Percentiles rank a stretch among this genome's conserved stretches.
phyloP scores from a whole-genome alignment of 176 grass and related monocot genomes.

The Otatea glauca region DNA sequence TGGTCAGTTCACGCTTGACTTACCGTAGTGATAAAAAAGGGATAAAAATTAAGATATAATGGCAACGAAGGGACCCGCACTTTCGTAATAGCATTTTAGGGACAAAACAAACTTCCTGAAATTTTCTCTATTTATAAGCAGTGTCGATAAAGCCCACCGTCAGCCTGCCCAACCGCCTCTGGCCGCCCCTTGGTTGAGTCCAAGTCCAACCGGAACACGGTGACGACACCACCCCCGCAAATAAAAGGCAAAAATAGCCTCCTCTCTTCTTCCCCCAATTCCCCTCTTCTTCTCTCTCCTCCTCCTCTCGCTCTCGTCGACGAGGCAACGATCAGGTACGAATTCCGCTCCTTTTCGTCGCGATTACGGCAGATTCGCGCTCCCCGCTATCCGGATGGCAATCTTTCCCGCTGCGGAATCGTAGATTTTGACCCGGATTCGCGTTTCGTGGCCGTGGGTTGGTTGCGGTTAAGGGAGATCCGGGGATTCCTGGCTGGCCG shows the following conservation, averaged over 20 bases:
- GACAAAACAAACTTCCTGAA: too few relatives aligned
- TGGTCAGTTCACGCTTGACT: too few relatives aligned
- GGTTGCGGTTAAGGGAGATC: constrained; percentile 39
- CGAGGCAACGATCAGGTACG: constrained; percentile 4
- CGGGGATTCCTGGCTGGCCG: neutral
- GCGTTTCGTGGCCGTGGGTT: neutral
- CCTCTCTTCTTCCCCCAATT: constrained; percentile 9
- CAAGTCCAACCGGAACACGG: constrained; percentile 27
- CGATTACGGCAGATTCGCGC: neutral
- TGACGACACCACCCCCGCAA: neutral
- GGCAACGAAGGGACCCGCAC: too few relatives aligned
- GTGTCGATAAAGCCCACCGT: neutral
- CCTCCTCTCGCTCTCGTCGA: neutral
- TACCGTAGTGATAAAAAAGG: too few relatives aligned
- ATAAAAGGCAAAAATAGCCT: constrained; percentile 30
- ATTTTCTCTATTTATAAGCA: too few relatives aligned
- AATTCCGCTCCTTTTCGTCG: neutral
- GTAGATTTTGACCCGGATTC: constrained; percentile 44
- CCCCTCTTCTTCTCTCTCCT: constrained; percentile 19
- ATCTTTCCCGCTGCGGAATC: neutral
- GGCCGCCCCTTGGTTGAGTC: neutral
- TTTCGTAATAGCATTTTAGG: too few relatives aligned
- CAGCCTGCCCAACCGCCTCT: constrained; percentile 19
- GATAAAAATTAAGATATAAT: too few relatives aligned
- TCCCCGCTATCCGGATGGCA: neutral